Percentiles rank a stretch among this genome's conserved stretches.
These are phyloP conservation scores for Sungouiozyma intestinalis DNA, from an alignment of 805 yeast genomes.

Conservation along the genomic window DNA sequence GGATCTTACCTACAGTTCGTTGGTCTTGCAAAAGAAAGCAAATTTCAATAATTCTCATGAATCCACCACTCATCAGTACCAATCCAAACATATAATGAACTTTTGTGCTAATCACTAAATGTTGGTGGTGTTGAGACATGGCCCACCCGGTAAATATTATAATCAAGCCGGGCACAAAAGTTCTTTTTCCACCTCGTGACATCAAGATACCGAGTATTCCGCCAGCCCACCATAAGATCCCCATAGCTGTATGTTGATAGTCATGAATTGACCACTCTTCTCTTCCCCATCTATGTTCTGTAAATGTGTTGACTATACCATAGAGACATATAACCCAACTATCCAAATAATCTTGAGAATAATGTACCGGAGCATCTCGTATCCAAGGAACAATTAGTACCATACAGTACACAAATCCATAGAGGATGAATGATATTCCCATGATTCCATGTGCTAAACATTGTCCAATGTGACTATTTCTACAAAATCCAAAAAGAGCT, in stretches of 20 bases:
- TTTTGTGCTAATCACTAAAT: constrained; percentile 65
- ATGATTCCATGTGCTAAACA: constrained; percentile 95
- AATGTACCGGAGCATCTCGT: constrained; percentile 37
- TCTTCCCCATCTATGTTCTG: constrained; percentile 91
- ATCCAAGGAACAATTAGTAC: constrained; percentile 72
- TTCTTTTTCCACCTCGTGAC: constrained; percentile 55
- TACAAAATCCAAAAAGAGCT: constrained; percentile 80
- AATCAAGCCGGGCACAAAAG: constrained; percentile 71
- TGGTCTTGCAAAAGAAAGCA: constrained; percentile 63
- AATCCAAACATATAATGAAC: constrained; percentile 83
- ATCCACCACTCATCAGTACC: constrained; percentile 70
- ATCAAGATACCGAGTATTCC: constrained; percentile 78
- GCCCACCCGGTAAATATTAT: constrained; percentile 88
- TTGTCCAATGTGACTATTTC: constrained; percentile 77
- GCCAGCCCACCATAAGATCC: constrained; percentile 93
- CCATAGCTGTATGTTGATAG: constrained; percentile 93
- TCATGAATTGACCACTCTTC: constrained; percentile 90
- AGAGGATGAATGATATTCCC: constrained; percentile 80
- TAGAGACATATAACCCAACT: constrained; percentile 69
- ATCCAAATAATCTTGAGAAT: constrained; percentile 80
- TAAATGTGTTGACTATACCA: constrained; percentile 92
- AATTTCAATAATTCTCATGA: constrained; percentile 67
- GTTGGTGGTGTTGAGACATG: constrained; percentile 84
- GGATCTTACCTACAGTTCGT: constrained; percentile 36
- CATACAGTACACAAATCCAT: constrained; percentile 61